Conservation (phyloP, 257 asterid species). For the Forsythia viridissima region DNA sequence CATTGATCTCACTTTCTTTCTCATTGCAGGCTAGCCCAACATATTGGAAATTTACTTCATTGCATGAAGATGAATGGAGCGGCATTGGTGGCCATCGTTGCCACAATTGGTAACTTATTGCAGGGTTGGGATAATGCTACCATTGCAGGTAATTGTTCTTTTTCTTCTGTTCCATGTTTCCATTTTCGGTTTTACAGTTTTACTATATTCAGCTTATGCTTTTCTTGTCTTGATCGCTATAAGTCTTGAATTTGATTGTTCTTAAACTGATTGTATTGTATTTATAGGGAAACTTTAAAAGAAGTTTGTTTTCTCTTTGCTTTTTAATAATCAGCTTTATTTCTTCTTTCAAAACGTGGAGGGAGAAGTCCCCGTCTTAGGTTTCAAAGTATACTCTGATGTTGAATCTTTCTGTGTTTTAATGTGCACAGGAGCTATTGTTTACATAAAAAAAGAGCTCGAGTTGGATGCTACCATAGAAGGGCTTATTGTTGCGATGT, state of each 20-base stretch:
- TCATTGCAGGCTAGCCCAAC: conserved; percentile 23
- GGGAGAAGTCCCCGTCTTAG: not conserved
- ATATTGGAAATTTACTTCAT: conserved; percentile 24
- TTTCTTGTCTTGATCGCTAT: not conserved
- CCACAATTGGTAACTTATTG: conserved; percentile 74
- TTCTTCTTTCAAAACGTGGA: not conserved
- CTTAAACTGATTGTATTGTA: not conserved
- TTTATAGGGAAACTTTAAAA: not conserved
- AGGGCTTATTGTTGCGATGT: conserved; percentile 83
- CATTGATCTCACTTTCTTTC: conserved; percentile 19
- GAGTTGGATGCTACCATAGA: conserved; percentile 46
- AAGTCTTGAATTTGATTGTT: not conserved
- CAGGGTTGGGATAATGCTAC: conserved; percentile 96
- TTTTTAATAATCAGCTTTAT: not conserved
- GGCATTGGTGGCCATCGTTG: conserved; percentile 71
- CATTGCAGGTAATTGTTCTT: conserved; percentile 57
- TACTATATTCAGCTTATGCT: not conserved
- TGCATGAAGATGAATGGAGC: conserved; percentile 64
- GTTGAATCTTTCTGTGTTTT: conserved; percentile 9
- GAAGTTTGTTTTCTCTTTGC: not conserved
- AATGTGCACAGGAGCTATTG: conserved; percentile 53
- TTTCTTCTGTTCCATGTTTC: not conserved
- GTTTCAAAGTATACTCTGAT: conserved; percentile 7
- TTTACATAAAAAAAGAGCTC: conserved; percentile 71
- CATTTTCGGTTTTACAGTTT: not conserved